Evolutionary conservation across 352 stramenopile species (phyloP).

Genomic region (Pythium aquatile): DNA sequence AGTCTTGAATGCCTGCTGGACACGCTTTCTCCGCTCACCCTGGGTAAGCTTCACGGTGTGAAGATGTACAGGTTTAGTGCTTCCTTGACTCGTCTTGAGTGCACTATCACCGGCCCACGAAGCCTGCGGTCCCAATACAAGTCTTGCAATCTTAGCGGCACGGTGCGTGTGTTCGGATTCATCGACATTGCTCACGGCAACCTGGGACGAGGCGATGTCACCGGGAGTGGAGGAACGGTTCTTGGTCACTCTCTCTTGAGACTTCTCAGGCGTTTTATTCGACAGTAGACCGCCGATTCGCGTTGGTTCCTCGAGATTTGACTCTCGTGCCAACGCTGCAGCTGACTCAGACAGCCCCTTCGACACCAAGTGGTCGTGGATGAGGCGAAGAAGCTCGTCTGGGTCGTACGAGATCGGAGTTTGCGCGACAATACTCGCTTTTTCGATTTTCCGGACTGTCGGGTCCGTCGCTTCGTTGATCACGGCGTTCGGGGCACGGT

Average conservation of each 20-base stretch:
- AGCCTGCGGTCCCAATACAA: neutral
- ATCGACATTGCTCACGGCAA: neutral
- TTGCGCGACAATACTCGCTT: conserved; percentile 86
- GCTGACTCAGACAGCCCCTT: conserved; percentile 67
- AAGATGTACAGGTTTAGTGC: neutral
- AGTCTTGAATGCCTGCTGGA: conserved; percentile 22
- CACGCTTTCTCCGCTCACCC: conserved; percentile 24
- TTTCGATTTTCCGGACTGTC: conserved; percentile 86
- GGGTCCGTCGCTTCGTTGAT: conserved; percentile 88
- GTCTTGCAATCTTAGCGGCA: neutral
- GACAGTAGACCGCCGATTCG: neutral
- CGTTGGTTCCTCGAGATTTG: conserved; percentile 32
- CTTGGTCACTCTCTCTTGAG: neutral
- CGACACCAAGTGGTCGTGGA: conserved; percentile 78
- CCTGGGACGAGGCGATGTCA: conserved; percentile 7
- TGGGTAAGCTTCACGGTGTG: conserved; percentile 11
- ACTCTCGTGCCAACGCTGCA: conserved; percentile 48
- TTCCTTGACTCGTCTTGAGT: neutral
- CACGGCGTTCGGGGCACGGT: conserved; percentile 76
- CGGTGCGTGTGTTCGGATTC: neutral
- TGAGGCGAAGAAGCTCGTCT: conserved; percentile 80
- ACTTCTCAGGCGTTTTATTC: conserved; percentile 19
- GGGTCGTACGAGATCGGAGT: conserved; percentile 85
- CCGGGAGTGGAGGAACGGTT: neutral
- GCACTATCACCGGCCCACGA: neutral